Percentiles rank a stretch among this genome's conserved stretches.
Evolutionary conservation across 1,284 basidiomycete species (phyloP).

Genomic region (Wolfiporia cocos): DNA sequence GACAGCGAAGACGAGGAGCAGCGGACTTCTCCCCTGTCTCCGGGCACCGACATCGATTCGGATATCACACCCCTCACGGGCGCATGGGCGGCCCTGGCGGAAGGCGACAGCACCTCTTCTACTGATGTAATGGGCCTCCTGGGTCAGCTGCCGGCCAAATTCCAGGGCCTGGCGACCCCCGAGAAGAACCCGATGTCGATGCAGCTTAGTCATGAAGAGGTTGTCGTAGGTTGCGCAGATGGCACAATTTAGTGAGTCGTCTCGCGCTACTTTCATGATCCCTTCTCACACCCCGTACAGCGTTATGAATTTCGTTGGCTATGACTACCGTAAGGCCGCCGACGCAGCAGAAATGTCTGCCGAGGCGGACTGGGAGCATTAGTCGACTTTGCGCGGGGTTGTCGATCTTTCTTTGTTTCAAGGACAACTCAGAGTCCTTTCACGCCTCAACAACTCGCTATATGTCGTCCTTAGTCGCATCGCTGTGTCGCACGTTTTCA

Average conservation of each 20-base stretch:
- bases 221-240: constrained; percentile 81
- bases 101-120: constrained; percentile 26
- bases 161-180: constrained; percentile 68
- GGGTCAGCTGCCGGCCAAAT: constrained; percentile 57
- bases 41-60: constrained; percentile 50
- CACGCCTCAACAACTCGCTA: no score
- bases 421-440: background rate
- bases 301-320: constrained; percentile 71
- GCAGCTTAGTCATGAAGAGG: constrained; percentile 81
- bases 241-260: constrained; percentile 78
- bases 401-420: background rate
- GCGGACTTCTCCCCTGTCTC: constrained; percentile 14
- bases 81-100: constrained; percentile 61
- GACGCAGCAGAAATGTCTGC: no score
- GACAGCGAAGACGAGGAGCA: constrained; percentile 24
- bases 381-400: no score
- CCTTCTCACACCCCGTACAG: constrained; percentile 27
- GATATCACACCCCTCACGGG: constrained; percentile 57
- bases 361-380: no score
- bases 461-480: no score
- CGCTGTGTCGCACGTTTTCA: background rate
- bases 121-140: constrained; percentile 47
- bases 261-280: background rate
- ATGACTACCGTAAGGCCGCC: constrained; percentile 47
- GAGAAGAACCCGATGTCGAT: constrained; percentile 88